phyloP scores from a whole-genome alignment of 352 stramenopile genomes.

The Phytophthora fragariae region DNA sequence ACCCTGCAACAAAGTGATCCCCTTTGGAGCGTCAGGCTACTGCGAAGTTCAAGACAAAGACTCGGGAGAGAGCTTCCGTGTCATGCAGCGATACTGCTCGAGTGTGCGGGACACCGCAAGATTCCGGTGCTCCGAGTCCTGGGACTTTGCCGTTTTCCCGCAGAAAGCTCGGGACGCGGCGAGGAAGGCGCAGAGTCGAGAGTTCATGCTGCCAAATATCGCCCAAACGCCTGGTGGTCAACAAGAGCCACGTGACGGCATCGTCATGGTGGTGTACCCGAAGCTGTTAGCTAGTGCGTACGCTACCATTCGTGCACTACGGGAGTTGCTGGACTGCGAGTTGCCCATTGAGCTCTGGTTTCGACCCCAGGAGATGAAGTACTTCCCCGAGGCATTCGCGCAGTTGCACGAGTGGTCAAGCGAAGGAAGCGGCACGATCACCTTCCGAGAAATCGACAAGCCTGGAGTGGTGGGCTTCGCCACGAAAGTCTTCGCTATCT shows the following conservation, averaged over 20 bases:
- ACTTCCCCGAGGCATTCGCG: slow-evolving; percentile 21
- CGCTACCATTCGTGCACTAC: slow-evolving; percentile 43
- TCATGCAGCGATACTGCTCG: slow-evolving; percentile 49
- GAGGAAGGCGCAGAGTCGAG: slow-evolving; percentile 7
- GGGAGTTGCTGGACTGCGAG: slow-evolving; percentile 35
- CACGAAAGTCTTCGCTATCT: slow-evolving; percentile 60
- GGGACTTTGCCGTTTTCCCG: slow-evolving; percentile 52
- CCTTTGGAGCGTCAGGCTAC: slow-evolving; percentile 27
- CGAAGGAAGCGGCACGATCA: slow-evolving; percentile 28
- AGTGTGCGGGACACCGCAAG: slow-evolving; percentile 35
- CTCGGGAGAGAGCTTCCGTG: slow-evolving; percentile 41
- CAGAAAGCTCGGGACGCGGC: slow-evolving; percentile 35
- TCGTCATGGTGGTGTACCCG: slow-evolving; percentile 63
- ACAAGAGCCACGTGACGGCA: slow-evolving; percentile 33
- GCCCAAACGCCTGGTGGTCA: slow-evolving; percentile 3
- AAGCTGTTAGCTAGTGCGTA: slow-evolving; percentile 53
- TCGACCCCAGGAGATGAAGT: slow-evolving; percentile 42
- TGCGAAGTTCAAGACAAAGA: slow-evolving; percentile 45
- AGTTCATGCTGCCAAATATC: slow-evolving; percentile 30
- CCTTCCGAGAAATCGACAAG: slow-evolving; percentile 39
- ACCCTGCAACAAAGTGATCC: slow-evolving; percentile 27
- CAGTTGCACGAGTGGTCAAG: slow-evolving; percentile 38
- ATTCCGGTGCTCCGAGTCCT: slow-evolving; percentile 58
- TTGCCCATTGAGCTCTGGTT: slow-evolving; percentile 69
- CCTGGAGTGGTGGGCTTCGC: slow-evolving; percentile 45